Conservation (phyloP, 2,329 filamentous ascomycete species). For the Nannizziopsis barbatae region DNA sequence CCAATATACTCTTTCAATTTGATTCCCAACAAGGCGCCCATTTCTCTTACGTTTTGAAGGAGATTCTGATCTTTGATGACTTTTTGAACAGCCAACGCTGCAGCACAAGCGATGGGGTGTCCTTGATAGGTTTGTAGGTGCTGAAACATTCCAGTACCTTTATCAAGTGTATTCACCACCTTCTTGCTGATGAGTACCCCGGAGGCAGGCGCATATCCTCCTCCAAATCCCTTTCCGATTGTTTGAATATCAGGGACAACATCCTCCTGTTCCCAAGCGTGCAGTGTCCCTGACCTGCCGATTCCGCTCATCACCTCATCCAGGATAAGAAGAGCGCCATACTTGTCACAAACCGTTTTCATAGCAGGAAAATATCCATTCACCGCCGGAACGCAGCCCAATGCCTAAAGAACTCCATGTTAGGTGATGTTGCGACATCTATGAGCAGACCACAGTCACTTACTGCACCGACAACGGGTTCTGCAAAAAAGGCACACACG, state of each 20-base stretch:
- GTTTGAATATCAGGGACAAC: conserved; percentile 50
- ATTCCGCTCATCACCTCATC: conserved; percentile 65
- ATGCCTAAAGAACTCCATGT: conserved; percentile 33
- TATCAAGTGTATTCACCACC: conserved; percentile 39
- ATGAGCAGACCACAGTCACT: conserved; percentile 20
- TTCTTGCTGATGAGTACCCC: conserved; percentile 43
- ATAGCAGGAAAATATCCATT: conserved; percentile 60
- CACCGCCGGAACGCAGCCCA: conserved; percentile 57
- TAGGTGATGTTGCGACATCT: background rate
- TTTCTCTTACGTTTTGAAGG: conserved; percentile 45
- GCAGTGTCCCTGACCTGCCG: conserved; percentile 47
- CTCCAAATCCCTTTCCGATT: conserved; percentile 49
- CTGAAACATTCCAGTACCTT: conserved; percentile 41
- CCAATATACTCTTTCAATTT: conserved; percentile 37
- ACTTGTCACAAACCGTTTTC: conserved; percentile 54
- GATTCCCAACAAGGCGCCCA: conserved; percentile 39
- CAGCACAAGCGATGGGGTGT: conserved; percentile 46
- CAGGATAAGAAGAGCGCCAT: conserved; percentile 64
- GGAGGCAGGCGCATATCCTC: conserved; percentile 46
- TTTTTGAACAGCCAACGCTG: conserved; percentile 49
- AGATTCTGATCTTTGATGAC: conserved; percentile 49
- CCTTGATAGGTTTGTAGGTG: conserved; percentile 54
- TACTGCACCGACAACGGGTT: conserved; percentile 61
- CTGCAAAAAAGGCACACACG: conserved; percentile 61
- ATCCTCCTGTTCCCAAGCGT: conserved; percentile 50